Conservation (phyloP, 768 basidiomycete genomes). For the Dendrothele bispora region DNA sequence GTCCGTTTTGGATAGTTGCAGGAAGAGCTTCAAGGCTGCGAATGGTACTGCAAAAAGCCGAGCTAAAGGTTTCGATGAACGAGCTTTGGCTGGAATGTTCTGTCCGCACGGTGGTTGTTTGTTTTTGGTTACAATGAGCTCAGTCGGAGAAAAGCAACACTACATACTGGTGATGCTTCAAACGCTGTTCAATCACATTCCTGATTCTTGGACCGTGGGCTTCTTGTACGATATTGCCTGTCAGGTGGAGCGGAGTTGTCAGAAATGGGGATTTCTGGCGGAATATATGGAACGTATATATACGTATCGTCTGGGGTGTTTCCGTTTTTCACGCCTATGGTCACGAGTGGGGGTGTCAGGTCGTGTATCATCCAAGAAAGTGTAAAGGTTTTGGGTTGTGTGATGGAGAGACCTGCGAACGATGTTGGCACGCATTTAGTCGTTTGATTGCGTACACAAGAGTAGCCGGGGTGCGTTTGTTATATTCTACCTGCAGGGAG, state of each 20-base stretch:
- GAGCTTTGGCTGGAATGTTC: slow-evolving; percentile 34
- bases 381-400: slow-evolving; percentile 19
- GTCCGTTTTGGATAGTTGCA: slow-evolving; percentile 31
- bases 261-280: slow-evolving; percentile 24
- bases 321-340: slow-evolving; percentile 40
- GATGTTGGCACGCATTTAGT: slow-evolving; percentile 22
- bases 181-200: slow-evolving; percentile 31
- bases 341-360: slow-evolving; percentile 38
- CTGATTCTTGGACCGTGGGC: slow-evolving; percentile 19
- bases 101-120: slow-evolving; percentile 35
- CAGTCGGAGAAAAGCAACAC: slow-evolving; percentile 32
- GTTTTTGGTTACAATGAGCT: slow-evolving; percentile 34
- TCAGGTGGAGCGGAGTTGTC: slow-evolving; percentile 26
- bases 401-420: slow-evolving; percentile 27
- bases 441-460: slow-evolving; percentile 16
- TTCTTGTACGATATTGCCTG: slow-evolving; percentile 38
- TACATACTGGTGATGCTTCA: slow-evolving; percentile 30
- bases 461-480: slow-evolving; percentile 20
- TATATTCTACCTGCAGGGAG: slow-evolving; percentile 5
- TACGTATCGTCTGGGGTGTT: slow-evolving; percentile 24
- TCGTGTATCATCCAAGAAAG: slow-evolving; percentile 35
- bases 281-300: slow-evolving; percentile 20
- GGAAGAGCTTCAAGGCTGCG: slow-evolving; percentile 30
- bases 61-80: slow-evolving; percentile 28
- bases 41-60: slow-evolving; percentile 28